phyloP scores from a whole-genome alignment of 202 grass and related monocot species.

The Setaria viridis region DNA sequence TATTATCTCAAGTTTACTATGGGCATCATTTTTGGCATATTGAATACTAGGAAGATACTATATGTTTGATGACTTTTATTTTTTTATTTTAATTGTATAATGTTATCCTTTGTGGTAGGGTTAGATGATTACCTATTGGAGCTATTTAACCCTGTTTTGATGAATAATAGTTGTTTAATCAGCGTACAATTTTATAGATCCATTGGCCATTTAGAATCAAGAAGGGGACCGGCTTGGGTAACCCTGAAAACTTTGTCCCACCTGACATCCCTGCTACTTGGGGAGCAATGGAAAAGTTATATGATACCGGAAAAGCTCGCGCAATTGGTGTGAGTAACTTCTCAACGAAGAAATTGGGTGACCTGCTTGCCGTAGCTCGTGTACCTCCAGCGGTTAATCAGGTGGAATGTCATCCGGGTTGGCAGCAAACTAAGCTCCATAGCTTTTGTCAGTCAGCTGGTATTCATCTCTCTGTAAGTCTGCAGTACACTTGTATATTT shows the following conservation, averaged over 20 bases:
- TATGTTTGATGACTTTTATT: not conserved
- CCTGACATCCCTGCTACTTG: conserved; percentile 69
- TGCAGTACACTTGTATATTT: not conserved
- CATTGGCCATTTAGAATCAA: conserved; percentile 63
- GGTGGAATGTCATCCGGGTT: conserved; percentile 76
- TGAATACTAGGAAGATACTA: not conserved
- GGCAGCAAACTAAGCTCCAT: conserved; percentile 75
- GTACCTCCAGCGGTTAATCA: conserved; percentile 70
- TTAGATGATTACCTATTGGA: conserved; percentile 3
- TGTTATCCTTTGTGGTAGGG: not conserved
- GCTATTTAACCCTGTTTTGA: not conserved
- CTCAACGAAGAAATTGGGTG: conserved; percentile 65
- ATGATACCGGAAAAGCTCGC: conserved; percentile 58
- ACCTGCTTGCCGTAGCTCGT: conserved; percentile 58
- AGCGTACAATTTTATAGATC: conserved; percentile 46
- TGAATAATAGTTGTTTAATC: not conserved
- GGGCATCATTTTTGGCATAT: not conserved
- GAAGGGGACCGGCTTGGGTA: conserved; percentile 46
- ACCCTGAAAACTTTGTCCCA: conserved; percentile 61
- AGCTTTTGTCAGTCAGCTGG: conserved; percentile 58
- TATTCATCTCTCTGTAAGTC: conserved; percentile 70
- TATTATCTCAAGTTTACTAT: not conserved
- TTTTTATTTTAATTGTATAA: not conserved
- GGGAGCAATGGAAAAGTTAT: conserved; percentile 74
- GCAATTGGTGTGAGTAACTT: conserved; percentile 90